These are phyloP conservation scores for Mycena capillaripes DNA, from an alignment of 768 basidiomycete species.

Conservation along the genomic window DNA sequence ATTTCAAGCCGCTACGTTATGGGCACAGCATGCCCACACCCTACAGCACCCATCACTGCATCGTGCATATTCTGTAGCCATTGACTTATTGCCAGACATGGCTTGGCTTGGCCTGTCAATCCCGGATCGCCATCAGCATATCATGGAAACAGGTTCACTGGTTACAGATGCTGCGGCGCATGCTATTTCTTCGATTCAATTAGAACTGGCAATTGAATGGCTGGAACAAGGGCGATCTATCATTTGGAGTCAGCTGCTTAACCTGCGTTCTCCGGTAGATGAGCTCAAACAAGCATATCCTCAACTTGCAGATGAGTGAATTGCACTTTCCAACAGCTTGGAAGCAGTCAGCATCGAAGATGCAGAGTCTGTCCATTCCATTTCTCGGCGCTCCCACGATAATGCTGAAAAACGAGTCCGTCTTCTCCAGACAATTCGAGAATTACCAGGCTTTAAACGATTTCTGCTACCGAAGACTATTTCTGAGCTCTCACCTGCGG, in stretches of 20 bases:
- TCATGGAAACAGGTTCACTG: slow-evolving; percentile 8
- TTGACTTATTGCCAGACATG: slow-evolving; percentile 34
- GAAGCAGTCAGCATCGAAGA: slow-evolving; percentile 16
- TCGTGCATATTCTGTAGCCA: slow-evolving; percentile 8
- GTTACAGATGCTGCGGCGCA: slow-evolving; percentile 10
- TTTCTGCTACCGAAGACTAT: slow-evolving; percentile 34
- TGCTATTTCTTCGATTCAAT: slow-evolving; percentile 33
- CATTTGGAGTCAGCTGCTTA: slow-evolving; percentile 43
- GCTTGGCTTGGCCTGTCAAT: slow-evolving; percentile 37
- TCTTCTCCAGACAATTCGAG: slow-evolving; percentile 33
- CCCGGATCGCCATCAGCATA: slow-evolving; percentile 20
- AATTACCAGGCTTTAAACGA: slow-evolving; percentile 31
- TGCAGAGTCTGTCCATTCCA: neutral
- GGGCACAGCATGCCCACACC: neutral
- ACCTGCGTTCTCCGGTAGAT: slow-evolving; percentile 44
- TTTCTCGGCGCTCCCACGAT: neutral
- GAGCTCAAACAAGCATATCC: slow-evolving; percentile 28
- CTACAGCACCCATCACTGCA: neutral
- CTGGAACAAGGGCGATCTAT: slow-evolving; percentile 45
- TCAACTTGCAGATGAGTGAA: slow-evolving; percentile 28
- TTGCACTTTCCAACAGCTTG: slow-evolving; percentile 12
- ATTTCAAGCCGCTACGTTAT: neutral
- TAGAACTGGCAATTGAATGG: slow-evolving; percentile 41
- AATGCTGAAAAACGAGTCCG: neutral
- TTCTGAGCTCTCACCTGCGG: slow-evolving; percentile 18